Evolutionary conservation across 495 filamentous ascomycete species (phyloP).

Genomic region (Antarctomyces pellizariae): DNA sequence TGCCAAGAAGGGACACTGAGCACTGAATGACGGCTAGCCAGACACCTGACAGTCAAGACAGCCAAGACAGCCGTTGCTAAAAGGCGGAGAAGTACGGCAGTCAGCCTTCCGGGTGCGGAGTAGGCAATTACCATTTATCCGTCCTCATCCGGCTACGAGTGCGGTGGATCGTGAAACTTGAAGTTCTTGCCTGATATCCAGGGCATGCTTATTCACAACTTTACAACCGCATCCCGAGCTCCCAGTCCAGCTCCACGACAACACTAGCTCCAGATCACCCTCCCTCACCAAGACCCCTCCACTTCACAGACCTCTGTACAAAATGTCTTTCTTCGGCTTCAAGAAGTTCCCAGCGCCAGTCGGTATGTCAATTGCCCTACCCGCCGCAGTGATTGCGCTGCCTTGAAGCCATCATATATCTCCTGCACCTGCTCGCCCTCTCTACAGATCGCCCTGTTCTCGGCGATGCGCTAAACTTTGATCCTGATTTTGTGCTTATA

Average conservation of each 20-base stretch:
- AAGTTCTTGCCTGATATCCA: neutral
- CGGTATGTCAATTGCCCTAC: slow-evolving; percentile 34
- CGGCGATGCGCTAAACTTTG: slow-evolving; percentile 1
- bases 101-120: too few species aligned
- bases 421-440: neutral
- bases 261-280: too few species aligned
- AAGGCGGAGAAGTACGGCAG: too few species aligned
- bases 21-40: too few species aligned
- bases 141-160: too few species aligned
- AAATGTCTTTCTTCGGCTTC: slow-evolving; percentile 59
- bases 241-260: slow-evolving; percentile 10
- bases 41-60: too few species aligned
- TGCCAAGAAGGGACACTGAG: too few species aligned
- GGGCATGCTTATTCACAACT: neutral
- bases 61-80: too few species aligned
- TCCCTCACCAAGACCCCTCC: slow-evolving; percentile 5
- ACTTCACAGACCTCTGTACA: slow-evolving; percentile 17
- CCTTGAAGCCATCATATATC: too few species aligned
- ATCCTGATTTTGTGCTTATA: slow-evolving; percentile 4
- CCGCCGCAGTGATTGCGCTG: neutral
- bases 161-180: neutral
- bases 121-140: too few species aligned
- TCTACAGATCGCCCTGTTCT: slow-evolving; percentile 1
- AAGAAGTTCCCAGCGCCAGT: slow-evolving; percentile 85
- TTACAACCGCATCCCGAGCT: neutral